Base-by-base conservation (phyloP, 768 basidiomycete species). In the Pulveroboletus sp. region DNA sequence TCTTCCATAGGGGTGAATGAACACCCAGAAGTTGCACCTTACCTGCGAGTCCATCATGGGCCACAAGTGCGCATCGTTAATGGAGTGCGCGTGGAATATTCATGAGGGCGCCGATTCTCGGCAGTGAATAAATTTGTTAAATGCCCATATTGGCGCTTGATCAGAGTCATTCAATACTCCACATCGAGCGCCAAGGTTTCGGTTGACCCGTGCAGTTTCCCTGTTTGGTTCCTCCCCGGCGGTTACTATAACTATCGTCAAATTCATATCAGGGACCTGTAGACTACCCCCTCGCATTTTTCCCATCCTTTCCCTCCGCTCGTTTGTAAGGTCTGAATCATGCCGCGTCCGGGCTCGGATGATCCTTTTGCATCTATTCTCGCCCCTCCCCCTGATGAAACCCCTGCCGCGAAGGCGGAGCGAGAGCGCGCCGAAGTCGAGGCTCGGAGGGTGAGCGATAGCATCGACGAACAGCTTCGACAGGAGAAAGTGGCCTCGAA, bases 391-490 rank as follows among this genome's bases (percentile, higher is more conserved):
- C 69, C 73, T 2, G 71, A 81, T 59, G 89, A 90, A 59, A 79
- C 84, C 0, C 69, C 74, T 2, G 76, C 78, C 22, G 75, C 82
- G 52, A 78, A 77, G 35, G 71, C 71, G 31, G 66, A 68, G 16
- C 75, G 89, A 29, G 79, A 86, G 59, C 69, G 65, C 12, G 76
- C 75, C 5, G 89, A 89, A 65, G 75, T 75, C 0, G 78, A 82
- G 49, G 88, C 85, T 0, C 76, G 78, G 59, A 71, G 74, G 53
- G 71, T 85, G 36, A 80, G 83, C 66, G 85, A 89, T 36, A 76
- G 80, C 52, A 91, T 91, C 51, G 89, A 91, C 72, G 85, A 85
- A 46, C 77, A 81, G 64, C 70, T 91, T 36, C 76, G 78, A 43
- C 73, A 71, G 45, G 88, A 89, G 63, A 76, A 71, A 53, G 74